Evolutionary conservation across 768 basidiomycete genomes (phyloP), one percentile per base, ranked within the genome.

Genomic region (Termitomyces titanicus): DNA sequence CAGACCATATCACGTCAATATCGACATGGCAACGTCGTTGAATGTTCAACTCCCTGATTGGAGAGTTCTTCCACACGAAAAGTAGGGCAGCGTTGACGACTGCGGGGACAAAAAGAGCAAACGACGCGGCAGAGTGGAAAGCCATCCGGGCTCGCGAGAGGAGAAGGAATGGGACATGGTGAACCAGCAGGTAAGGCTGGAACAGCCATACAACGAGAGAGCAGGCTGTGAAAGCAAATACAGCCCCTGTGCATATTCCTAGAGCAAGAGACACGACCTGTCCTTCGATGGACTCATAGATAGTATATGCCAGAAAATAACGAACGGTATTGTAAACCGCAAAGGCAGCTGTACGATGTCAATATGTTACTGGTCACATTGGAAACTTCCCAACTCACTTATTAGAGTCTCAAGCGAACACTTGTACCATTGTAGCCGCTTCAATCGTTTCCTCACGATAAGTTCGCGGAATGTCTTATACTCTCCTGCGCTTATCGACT

Each of bases 1-100:
- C 72, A 5, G 81, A 77, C 89, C 89, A 91, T 10, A 84, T 70
- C 40, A 84, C 73, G 63, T 90, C 89, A 40, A 89, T 71, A 58
- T 88, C 84, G 70, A 86, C 74, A 43, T 70, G 68, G 56, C 89
- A 90, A n/a, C 82, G 77, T 42, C 67, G 66, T 22, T 63, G 65
- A 35, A 72, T 61, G 51, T 71, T 69, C 42, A 80, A 57, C 51
- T 73, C 73, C 27, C 65, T 35, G 51, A 74, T 66, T 2, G 72
- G 47, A 10, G 74, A 64, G 20, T 72, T 66, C 59, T 73, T 76
- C 86, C 85, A 87, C 9, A 77, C 48, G 39, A 77, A 74, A 38
- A 84, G 71, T 20, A 89, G 66, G 8, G 71, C 76, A 38, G 88
- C 57, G 62, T 86, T 90, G 59, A 75, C 70, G 43, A 79, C 61